Conservation (phyloP, 139 green algal species). For the Astrephomene gubernaculifera region DNA sequence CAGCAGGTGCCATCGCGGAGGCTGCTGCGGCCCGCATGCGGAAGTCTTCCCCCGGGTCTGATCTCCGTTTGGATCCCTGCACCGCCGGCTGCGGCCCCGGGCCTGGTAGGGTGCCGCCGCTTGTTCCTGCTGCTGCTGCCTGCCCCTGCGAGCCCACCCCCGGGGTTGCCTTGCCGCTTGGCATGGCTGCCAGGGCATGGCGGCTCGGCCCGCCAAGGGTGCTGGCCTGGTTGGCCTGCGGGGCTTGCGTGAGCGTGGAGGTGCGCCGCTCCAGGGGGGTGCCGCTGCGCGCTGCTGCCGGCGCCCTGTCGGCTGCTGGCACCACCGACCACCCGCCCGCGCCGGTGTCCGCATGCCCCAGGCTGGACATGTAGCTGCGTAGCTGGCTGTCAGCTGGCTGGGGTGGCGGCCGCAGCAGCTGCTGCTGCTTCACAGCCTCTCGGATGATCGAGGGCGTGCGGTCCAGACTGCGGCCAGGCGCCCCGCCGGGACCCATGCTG, state of each 20-base stretch:
- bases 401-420: neutral
- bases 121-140: no score
- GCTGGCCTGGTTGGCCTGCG: neutral
- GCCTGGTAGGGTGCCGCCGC: neutral
- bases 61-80: neutral
- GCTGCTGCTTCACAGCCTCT: constrained; percentile 11
- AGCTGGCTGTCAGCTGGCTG: neutral
- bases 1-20: no score
- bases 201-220: neutral
- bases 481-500: neutral
- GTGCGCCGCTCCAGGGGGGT: no score
- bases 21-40: no score
- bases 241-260: no score
- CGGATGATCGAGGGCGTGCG: constrained; percentile 29
- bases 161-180: neutral
- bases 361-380: neutral
- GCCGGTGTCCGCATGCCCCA: no score
- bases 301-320: no score
- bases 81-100: neutral
- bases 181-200: neutral
- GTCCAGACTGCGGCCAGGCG: neutral
- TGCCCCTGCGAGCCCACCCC: neutral
- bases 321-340: no score
- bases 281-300: no score
- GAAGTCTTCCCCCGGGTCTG: neutral